Evolutionary conservation across 1,284 basidiomycete genomes (phyloP).

Genomic region (Exobasidium rhododendri): DNA sequence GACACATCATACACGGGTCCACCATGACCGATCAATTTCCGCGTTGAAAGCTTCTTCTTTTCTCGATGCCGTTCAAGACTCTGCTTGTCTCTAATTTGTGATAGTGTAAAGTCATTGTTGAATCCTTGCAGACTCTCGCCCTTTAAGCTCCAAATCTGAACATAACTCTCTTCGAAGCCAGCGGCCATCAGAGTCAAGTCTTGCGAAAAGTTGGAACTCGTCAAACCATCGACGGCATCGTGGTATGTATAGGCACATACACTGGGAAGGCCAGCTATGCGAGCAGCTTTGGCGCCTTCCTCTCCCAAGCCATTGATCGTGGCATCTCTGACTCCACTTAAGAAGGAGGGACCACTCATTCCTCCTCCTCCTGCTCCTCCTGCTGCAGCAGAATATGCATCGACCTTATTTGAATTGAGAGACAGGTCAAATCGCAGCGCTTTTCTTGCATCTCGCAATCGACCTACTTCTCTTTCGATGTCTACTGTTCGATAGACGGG

Average conservation of each 20-base stretch:
- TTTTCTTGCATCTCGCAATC: slow-evolving; percentile 72
- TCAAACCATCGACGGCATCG: slow-evolving; percentile 59
- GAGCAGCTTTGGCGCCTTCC: slow-evolving; percentile 35
- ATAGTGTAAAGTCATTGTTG: slow-evolving; percentile 70
- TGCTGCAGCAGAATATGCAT: neutral
- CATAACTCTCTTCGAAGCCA: slow-evolving; percentile 92
- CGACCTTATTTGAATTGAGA: slow-evolving; percentile 60
- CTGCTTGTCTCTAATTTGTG: slow-evolving; percentile 63
- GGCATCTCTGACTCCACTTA: slow-evolving; percentile 34
- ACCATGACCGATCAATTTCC: slow-evolving; percentile 93
- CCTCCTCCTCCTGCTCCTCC: neutral
- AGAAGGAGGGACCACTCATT: slow-evolving; percentile 16
- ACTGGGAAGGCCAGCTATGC: slow-evolving; percentile 47
- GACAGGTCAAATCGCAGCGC: slow-evolving; percentile 56
- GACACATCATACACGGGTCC: slow-evolving; percentile 91
- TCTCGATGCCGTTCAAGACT: slow-evolving; percentile 38
- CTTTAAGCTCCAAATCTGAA: slow-evolving; percentile 90
- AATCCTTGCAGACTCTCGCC: slow-evolving; percentile 79
- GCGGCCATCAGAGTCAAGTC: slow-evolving; percentile 93
- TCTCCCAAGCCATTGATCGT: slow-evolving; percentile 33
- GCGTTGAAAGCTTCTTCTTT: slow-evolving; percentile 47
- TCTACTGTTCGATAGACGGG: slow-evolving; percentile 80
- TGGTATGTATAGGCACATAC: slow-evolving; percentile 53
- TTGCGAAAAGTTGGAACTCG: slow-evolving; percentile 81
- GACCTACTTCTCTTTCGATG: slow-evolving; percentile 84